Evolutionary conservation across 208 protist species (phyloP), one percentile per base, ranked within the genome.

Genomic region (Leishmania braziliensis): DNA sequence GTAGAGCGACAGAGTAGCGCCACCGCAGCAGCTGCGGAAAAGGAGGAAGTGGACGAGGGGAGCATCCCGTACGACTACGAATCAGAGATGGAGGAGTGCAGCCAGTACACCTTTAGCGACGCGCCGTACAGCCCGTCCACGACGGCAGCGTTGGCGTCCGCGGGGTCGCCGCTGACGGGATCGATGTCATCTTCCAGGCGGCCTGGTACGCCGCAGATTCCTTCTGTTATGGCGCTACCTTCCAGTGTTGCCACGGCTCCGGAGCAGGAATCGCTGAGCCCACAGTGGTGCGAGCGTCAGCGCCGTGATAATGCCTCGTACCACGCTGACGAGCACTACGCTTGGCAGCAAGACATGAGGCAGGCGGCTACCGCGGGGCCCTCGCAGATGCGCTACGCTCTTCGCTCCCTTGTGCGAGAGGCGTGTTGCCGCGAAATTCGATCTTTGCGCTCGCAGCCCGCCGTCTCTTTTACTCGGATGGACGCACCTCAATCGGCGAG

Each of bases 31-130:
- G 9, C 50, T 29, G 74, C 1, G 51, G 74, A 29, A 29, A 26
- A 48, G 33, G 74, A 18, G 20, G 74, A 65, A 1, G 56, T 9
- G 36, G 77, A 83, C 43, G 75, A 80, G 36, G 83, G 71, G 10
- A 82, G 60, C 74, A 85, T 86, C 36, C 83, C 79, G 20, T 86
- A 88, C 48, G 89, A 94, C 78, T 94, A 94, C 78, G 91, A 89
- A 43, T 82, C 81, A 26, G 91, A 92, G 82, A 87, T 94, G 68
- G 89, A 92, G 82, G 87, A 86, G 14, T 92, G 90, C 80, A 84
- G 87, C 23, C 83, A 85, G 68, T 91, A 92, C 76, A 88, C 76
- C 63, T 94, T 94, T 81, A 94, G 90, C 71, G 65, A 78, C 46
- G 80, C 65, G 39, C 78, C 88, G 10, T 93, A 90, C 83, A 79